Percentiles rank a stretch among this genome's conserved stretches.
phyloP scores from a whole-genome alignment of 2,329 filamentous ascomycete species.

The Aspergillus spinulosporus region DNA sequence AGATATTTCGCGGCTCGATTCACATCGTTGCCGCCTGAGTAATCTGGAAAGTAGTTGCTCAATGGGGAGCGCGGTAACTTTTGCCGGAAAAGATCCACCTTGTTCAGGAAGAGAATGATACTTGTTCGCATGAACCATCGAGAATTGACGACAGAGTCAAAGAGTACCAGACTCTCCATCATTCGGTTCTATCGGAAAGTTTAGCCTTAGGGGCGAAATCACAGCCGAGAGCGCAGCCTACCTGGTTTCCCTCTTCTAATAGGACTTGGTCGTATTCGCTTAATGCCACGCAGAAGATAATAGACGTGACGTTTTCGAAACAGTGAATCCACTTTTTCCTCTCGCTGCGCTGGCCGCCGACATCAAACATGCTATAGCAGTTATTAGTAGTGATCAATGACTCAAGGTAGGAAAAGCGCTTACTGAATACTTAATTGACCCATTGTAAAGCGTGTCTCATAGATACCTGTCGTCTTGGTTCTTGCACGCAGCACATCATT shows the following conservation, averaged over 20 bases:
- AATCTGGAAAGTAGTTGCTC: conserved; percentile 95
- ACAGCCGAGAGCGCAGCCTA: conserved; percentile 47
- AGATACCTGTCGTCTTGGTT: conserved; percentile 98
- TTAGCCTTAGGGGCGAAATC: conserved; percentile 13
- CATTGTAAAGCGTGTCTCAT: conserved; percentile 98
- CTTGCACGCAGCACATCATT: conserved; percentile 92
- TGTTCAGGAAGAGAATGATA: conserved; percentile 98
- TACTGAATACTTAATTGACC: conserved; percentile 98
- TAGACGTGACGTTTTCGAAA: conserved; percentile 98
- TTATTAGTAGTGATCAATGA: conserved; percentile 26
- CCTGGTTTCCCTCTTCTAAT: conserved; percentile 95
- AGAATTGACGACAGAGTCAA: conserved; percentile 98
- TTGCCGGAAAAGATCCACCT: conserved; percentile 96
- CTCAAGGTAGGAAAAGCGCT: conserved; percentile 39
- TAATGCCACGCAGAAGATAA: conserved; percentile 97
- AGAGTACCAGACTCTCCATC: conserved; percentile 96
- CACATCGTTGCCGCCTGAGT: conserved; percentile 95
- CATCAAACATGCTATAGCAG: conserved; percentile 87
- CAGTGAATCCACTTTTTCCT: conserved; percentile 99
- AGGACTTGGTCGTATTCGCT: conserved; percentile 98
- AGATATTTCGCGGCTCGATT: conserved; percentile 98
- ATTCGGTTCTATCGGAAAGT: conserved; percentile 75
- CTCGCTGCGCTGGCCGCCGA: conserved; percentile 94
- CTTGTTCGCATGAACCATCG: conserved; percentile 99
- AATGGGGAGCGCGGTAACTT: conserved; percentile 88